These are phyloP conservation scores for Ogataea pilisensis DNA, from an alignment of 805 yeast genomes.

Conservation along the genomic window DNA sequence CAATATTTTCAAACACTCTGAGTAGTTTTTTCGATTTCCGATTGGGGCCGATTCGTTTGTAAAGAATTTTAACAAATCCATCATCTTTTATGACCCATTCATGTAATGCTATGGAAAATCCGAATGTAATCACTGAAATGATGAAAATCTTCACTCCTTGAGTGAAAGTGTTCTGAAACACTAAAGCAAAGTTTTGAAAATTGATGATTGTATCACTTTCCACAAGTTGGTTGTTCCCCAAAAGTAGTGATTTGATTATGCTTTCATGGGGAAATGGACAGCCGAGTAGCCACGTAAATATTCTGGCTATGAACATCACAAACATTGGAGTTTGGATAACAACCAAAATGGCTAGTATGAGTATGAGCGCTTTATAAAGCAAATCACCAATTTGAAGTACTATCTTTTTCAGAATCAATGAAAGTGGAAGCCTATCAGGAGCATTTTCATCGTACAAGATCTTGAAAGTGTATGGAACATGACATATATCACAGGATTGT, in stretches of 20 bases:
- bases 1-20: slow-evolving; percentile 14
- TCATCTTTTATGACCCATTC: slow-evolving; percentile 72
- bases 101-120: slow-evolving; percentile 33
- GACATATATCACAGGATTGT: slow-evolving; percentile 83
- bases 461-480: slow-evolving; percentile 56
- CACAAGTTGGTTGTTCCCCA: slow-evolving; percentile 32
- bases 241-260: slow-evolving; percentile 33
- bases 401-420: slow-evolving; percentile 39
- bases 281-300: slow-evolving; percentile 55
- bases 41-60: slow-evolving; percentile 56
- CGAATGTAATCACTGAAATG: slow-evolving; percentile 21
- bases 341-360: slow-evolving; percentile 39
- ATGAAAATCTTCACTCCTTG: slow-evolving; percentile 14
- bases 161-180: slow-evolving; percentile 9
- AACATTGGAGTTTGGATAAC: slow-evolving; percentile 53
- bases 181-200: slow-evolving; percentile 3
- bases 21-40: slow-evolving; percentile 35
- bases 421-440: slow-evolving; percentile 56
- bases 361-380: slow-evolving; percentile 15
- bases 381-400: slow-evolving; percentile 14
- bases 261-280: slow-evolving; percentile 41
- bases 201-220: slow-evolving; percentile 7
- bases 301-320: slow-evolving; percentile 51
- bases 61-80: slow-evolving; percentile 56
- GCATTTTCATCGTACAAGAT: slow-evolving; percentile 37